Evolutionary conservation across 148 eudicot species (phyloP), one percentile per base, ranked within the genome.

Genomic region (Camellia granthamiana): DNA sequence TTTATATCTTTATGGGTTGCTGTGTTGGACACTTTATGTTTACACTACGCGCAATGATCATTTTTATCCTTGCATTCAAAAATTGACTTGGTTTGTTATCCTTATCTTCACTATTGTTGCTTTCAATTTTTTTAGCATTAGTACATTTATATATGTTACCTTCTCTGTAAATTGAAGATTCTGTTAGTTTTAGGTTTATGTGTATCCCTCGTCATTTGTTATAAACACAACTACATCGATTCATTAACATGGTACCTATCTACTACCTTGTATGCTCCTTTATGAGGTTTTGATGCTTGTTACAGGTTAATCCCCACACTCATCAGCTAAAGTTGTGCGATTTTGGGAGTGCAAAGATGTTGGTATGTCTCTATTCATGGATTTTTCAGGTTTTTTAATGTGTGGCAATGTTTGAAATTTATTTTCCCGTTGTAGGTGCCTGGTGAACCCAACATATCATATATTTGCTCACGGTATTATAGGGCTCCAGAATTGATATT

Each of bases 321-420:
- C 98, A 95, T 78, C 89, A 95, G 85, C 90, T 95, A 52, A 95
- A 95, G 86, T 78, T 93, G 51, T 95, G 99, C 69, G 99, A 96
- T 88, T 92, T 96, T 81, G 99, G 99, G 42, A 96, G 99, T 84
- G 99, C 99, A 64, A 96, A 96, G 88, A 90, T 88, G 85, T 78
- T 96, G 99, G 99, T 95, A 91, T 78, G 90, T 78, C 42, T 67
- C 1, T 55, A 30, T 75, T 58, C 14, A 4, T 21, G 38, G 74
- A 21, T 52, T 6, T 64, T n/a, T n/a, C 38, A 30, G 42, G 14
- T 71, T 41, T 4, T 77, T 62, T 59, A 38, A 4, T 69, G 14
- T 63, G 30, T 68, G 70, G 54, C 75, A 74, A 52, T 63, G 54
- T 18, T 64, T 77, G 64, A 78, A 67, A 41, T 76, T 72, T 71